A percentile compares a stretch with the other conserved stretches of the same genome.
phyloP scores from a whole-genome alignment of 352 stramenopile genomes.

The Phytophthora brassicae region DNA sequence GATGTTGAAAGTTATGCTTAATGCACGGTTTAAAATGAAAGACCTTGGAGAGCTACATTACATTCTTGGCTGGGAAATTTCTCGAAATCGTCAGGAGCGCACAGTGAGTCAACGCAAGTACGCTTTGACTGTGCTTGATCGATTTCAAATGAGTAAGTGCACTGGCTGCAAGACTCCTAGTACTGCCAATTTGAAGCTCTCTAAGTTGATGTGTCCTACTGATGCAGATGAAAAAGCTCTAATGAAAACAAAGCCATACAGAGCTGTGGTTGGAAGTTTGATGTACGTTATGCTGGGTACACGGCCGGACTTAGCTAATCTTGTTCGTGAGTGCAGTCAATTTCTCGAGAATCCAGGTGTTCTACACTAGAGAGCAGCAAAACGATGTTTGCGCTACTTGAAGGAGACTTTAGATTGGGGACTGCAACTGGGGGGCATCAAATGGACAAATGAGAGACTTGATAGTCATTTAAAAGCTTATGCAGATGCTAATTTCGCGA shows the following conservation, averaged over 20 bases:
- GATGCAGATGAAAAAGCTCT: background rate
- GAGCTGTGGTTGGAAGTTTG: no score
- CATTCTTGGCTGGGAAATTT: conserved; percentile 30
- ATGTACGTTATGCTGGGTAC: no score
- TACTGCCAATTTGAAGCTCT: conserved; percentile 12
- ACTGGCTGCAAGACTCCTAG: conserved; percentile 17
- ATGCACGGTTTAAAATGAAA: conserved; percentile 20
- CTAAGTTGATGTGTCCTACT: conserved; percentile 21
- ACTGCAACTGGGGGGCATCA: conserved; percentile 1
- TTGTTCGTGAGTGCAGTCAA: no score
- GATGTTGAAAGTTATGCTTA: conserved; percentile 15
- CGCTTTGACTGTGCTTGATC: conserved; percentile 10
- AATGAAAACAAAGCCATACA: conserved; percentile 9
- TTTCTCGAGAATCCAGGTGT: background rate
- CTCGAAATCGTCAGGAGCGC: background rate
- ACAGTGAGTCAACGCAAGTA: conserved; percentile 23
- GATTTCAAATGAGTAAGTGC: conserved; percentile 21
- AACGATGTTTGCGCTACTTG: background rate
- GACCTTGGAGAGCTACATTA: conserved; percentile 22
- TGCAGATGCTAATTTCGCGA: conserved; percentile 26
- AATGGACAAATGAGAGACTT: conserved; percentile 1
- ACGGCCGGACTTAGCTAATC: no score
- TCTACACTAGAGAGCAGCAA: background rate
- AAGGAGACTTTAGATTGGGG: conserved; percentile 1
- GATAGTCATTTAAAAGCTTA: conserved; percentile 8